Conservation (phyloP, 129 eudicot genomes). For the Kitagawia praeruptora region DNA sequence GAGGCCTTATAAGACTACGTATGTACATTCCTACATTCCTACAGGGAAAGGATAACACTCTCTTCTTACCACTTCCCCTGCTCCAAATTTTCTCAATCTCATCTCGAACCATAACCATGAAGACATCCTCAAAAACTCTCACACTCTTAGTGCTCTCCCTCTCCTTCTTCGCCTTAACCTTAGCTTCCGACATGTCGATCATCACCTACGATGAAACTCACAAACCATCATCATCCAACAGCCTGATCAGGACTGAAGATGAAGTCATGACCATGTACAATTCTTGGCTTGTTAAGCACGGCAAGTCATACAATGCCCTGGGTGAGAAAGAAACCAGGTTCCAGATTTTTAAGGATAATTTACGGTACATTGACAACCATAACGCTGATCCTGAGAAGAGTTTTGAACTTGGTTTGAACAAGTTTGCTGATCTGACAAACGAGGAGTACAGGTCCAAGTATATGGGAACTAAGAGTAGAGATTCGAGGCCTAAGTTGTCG, state of each 20-base stretch:
- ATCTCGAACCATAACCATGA: neutral
- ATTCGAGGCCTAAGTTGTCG: slow-evolving; percentile 14
- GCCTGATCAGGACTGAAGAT: slow-evolving; percentile 31
- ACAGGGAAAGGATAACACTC: neutral
- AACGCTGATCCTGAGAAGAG: slow-evolving; percentile 37
- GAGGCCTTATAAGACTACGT: neutral
- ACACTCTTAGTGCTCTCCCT: slow-evolving; percentile 10
- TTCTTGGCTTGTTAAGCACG: slow-evolving; percentile 66
- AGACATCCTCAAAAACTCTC: neutral
- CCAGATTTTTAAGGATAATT: slow-evolving; percentile 62
- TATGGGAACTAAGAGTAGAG: slow-evolving; percentile 29
- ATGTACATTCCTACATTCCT: neutral
- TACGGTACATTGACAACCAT: slow-evolving; percentile 56
- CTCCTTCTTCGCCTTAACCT: slow-evolving; percentile 14
- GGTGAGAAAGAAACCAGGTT: slow-evolving; percentile 68
- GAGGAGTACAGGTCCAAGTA: slow-evolving; percentile 63
- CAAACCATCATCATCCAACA: slow-evolving; percentile 4
- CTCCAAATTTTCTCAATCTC: neutral
- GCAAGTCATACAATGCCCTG: slow-evolving; percentile 56
- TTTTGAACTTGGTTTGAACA: slow-evolving; percentile 57
- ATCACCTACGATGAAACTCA: slow-evolving; percentile 27
- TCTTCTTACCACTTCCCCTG: neutral
- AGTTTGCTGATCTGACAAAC: slow-evolving; percentile 64
- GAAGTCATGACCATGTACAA: slow-evolving; percentile 48
- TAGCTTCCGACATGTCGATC: slow-evolving; percentile 59